Conservation (phyloP, 2,329 filamentous ascomycete genomes). For the Fusarium siculi region DNA sequence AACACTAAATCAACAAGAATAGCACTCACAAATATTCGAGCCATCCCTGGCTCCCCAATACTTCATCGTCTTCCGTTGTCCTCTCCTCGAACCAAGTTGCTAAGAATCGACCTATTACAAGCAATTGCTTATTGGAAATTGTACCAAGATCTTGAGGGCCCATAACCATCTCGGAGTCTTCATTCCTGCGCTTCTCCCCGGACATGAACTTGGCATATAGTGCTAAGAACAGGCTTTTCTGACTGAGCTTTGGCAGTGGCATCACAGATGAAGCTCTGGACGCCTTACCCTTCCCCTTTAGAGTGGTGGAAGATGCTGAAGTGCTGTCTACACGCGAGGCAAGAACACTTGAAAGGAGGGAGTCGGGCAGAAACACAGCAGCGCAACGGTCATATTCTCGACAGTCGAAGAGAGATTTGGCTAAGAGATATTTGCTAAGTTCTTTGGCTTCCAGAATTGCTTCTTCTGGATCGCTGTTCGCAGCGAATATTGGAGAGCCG, state of each 20-base stretch:
- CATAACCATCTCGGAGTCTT: constrained; percentile 97
- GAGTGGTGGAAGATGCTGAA: constrained; percentile 56
- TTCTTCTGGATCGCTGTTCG: constrained; percentile 76
- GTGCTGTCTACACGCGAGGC: constrained; percentile 56
- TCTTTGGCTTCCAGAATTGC: constrained; percentile 81
- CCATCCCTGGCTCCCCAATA: constrained; percentile 83
- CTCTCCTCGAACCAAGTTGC: constrained; percentile 83
- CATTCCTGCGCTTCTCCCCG: constrained; percentile 94
- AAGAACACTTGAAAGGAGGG: constrained; percentile 75
- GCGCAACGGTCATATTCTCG: constrained; percentile 95
- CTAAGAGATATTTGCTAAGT: constrained; percentile 84
- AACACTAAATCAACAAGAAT: background rate
- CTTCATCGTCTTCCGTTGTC: constrained; percentile 66
- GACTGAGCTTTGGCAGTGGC: constrained; percentile 72
- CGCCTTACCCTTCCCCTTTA: constrained; percentile 68
- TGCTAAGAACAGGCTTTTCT: constrained; percentile 91
- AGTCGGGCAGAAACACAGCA: constrained; percentile 85
- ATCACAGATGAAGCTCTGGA: constrained; percentile 38
- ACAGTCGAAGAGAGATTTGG: constrained; percentile 95
- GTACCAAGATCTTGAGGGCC: constrained; percentile 90
- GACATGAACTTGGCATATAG: constrained; percentile 93
- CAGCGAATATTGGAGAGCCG: constrained; percentile 60
- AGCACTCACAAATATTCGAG: constrained; percentile 77
- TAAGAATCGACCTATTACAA: constrained; percentile 78
- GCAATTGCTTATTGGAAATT: constrained; percentile 85